Conservation (phyloP, 805 yeast species). For the Candida suzukii region DNA sequence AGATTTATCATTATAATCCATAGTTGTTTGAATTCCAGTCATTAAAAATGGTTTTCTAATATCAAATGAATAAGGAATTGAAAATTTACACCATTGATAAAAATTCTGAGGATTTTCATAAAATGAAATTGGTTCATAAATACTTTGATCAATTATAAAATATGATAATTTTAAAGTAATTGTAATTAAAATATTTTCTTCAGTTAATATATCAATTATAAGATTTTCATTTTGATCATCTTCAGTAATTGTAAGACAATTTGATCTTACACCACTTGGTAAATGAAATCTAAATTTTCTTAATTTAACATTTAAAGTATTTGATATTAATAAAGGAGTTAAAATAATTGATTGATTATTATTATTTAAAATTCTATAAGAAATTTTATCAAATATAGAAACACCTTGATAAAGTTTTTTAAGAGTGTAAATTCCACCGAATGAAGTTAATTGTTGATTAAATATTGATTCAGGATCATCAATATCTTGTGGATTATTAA, state of each 20-base stretch:
- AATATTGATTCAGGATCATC: slow-evolving; percentile 4
- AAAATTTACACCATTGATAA: slow-evolving; percentile 57
- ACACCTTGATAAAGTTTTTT: slow-evolving; percentile 6
- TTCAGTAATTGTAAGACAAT: slow-evolving; percentile 32
- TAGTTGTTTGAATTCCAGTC: slow-evolving; percentile 4
- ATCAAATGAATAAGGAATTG: slow-evolving; percentile 61
- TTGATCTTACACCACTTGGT: slow-evolving; percentile 28
- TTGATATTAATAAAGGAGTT: slow-evolving; percentile 33
- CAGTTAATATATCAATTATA: slow-evolving; percentile 49
- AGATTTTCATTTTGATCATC: slow-evolving; percentile 23
- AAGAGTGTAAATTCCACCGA: slow-evolving; percentile 13
- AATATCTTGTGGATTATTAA: neutral
- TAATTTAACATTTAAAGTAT: slow-evolving; percentile 26
- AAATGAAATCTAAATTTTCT: slow-evolving; percentile 31
- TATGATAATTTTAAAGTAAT: slow-evolving; percentile 34
- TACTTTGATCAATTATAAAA: slow-evolving; percentile 26
- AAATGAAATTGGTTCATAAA: slow-evolving; percentile 1
- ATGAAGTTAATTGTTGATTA: slow-evolving; percentile 6
- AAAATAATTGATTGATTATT: slow-evolving; percentile 23
- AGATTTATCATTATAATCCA: slow-evolving; percentile 27
- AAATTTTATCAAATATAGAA: slow-evolving; percentile 21
- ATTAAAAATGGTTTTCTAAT: slow-evolving; percentile 49
- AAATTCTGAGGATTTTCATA: slow-evolving; percentile 18
- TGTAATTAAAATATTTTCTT: slow-evolving; percentile 44
- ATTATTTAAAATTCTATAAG: slow-evolving; percentile 27